Base-by-base conservation (phyloP, 164 flowering plant genomes). In the Vitis amurensis region DNA sequence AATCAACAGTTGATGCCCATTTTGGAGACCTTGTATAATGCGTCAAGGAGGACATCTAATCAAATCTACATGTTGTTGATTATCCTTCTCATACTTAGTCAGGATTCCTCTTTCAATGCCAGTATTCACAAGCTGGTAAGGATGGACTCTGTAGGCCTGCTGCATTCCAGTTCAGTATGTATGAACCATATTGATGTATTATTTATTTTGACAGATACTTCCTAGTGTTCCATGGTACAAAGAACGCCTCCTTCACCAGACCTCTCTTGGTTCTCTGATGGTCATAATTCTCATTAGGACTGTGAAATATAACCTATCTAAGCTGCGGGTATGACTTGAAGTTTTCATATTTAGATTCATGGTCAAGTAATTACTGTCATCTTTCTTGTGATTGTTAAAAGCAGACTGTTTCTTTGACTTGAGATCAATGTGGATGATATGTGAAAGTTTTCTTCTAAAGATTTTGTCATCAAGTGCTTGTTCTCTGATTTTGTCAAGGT, bases 41-140 rank as follows among this genome's bases (percentile, higher is more conserved):
- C 98, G 63, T 83, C 97, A 66, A 88, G 78, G 79, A 89, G 89
- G 83, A 84, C 97, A 6, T 80, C 99, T 48, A 96, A 91, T 85
- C 98, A 93, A 63, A 96, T 96, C 59, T 96, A 93, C 81, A 95
- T 96, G 95, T 73, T 96, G 84, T 83, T 96, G 88, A 90, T 96
- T 73, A 84, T 93, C 61, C 92, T 96, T 79, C 98, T 96, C 47
- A 96, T 96, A 63, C 91, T 96, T 15, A 96, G 99, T 80, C 99
- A 96, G 79, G 98, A 96, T 83, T 91, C 98, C 56, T 88, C 99
- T 67, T 93, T 96, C 78, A 93, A 89, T 81, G 92, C 97, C 55
- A 89, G 93, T 82, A 84, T 91, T 68, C 97, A 96, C 86, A 93
- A 93, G 79, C 79, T 90, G 96, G 99, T 96, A 83, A 83, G 74